Evolutionary conservation across 2,329 filamentous ascomycete species (phyloP).

Genomic region (Colletotrichum liaoningense): DNA sequence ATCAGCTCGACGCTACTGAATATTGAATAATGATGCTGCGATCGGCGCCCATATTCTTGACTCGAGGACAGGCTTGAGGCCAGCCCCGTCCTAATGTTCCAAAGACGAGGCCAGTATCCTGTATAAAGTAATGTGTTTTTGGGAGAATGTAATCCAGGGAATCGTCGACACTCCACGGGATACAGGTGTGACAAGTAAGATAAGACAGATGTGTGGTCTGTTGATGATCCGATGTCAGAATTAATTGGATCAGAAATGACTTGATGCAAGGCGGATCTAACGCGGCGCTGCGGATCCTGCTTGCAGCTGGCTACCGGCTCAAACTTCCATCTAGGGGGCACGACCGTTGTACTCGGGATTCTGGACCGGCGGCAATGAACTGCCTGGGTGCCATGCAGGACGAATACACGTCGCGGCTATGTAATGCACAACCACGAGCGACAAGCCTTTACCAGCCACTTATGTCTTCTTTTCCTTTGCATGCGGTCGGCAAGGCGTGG

Average conservation of each 20-base stretch:
- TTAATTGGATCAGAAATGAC: constrained; percentile 18
- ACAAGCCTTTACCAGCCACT: not conserved
- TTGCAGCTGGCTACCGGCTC: not conserved
- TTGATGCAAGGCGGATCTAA: constrained; percentile 24
- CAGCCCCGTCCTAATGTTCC: not conserved
- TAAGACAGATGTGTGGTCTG: constrained; percentile 10
- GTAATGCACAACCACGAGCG: constrained; percentile 15
- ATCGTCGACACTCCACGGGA: not conserved
- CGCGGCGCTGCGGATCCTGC: constrained; percentile 2
- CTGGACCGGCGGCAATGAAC: not conserved
- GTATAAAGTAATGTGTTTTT: not conserved
- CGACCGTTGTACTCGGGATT: not conserved
- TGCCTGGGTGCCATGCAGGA: constrained; percentile 1
- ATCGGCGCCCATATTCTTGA: constrained; percentile 6
- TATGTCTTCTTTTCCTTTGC: too few relatives aligned
- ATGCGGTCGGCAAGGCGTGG: not conserved
- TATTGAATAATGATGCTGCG: not conserved
- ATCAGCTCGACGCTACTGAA: not conserved
- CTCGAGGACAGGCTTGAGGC: constrained; percentile 2
- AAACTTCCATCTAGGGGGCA: not conserved
- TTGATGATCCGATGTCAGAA: constrained; percentile 18
- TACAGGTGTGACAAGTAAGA: not conserved
- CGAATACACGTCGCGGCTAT: constrained; percentile 22
- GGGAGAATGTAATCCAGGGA: not conserved
- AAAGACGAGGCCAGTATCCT: constrained; percentile 7